phyloP scores from a whole-genome alignment of 345 rosid genomes.

The Draba incana region DNA sequence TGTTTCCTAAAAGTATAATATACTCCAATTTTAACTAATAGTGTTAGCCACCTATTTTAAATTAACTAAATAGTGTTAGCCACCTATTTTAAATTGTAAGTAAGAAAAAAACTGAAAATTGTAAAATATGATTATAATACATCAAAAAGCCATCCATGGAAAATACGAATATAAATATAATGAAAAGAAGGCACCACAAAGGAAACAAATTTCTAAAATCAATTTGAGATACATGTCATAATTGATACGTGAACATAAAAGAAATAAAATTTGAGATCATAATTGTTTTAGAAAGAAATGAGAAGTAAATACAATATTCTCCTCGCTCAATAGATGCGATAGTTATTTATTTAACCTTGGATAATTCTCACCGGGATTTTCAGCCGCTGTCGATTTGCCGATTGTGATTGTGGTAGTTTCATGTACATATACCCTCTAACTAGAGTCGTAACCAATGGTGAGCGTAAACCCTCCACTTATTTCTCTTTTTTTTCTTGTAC shows the following conservation, averaged over 20 bases:
- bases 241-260: background rate
- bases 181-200: background rate
- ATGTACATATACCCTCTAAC: too few relatives aligned
- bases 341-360: too few relatives aligned
- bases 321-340: too few relatives aligned
- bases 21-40: too few relatives aligned
- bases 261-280: too few relatives aligned
- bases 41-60: background rate
- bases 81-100: background rate
- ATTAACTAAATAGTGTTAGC: background rate
- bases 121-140: background rate
- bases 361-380: too few relatives aligned
- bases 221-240: background rate
- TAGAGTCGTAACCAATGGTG: too few relatives aligned
- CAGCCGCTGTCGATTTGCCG: too few relatives aligned
- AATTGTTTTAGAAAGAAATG: background rate
- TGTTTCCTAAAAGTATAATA: background rate
- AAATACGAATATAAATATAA: background rate
- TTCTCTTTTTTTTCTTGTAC: too few relatives aligned
- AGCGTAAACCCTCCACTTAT: too few relatives aligned
- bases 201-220: conserved; percentile 19
- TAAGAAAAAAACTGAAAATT: background rate
- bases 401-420: too few relatives aligned
- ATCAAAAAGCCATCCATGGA: background rate
- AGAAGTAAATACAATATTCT: too few relatives aligned